Conservation (phyloP, 176 grass and related monocot species). For the Oryza brachyantha region DNA sequence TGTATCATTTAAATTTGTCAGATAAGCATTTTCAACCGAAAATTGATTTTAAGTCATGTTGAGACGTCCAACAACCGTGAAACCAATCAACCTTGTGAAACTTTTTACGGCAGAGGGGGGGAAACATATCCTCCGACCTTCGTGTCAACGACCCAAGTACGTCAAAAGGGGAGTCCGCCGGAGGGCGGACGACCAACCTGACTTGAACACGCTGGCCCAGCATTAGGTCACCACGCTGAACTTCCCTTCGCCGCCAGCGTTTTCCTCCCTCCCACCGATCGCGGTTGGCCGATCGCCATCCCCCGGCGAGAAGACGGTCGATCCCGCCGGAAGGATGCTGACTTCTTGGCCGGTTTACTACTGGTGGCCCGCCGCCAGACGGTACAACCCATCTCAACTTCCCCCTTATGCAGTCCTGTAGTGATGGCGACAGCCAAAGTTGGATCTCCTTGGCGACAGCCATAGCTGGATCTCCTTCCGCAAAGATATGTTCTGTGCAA, state of each 20-base stretch:
- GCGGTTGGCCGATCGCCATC: background rate
- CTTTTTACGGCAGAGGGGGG: no score
- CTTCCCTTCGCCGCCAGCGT: background rate
- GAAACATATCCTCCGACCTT: no score
- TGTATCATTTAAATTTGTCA: no score
- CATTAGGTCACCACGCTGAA: background rate
- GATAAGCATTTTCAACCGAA: no score
- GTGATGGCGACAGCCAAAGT: background rate
- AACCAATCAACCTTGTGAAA: no score
- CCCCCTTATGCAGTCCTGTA: background rate
- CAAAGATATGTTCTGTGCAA: background rate
- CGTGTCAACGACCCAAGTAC: no score
- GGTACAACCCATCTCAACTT: conserved; percentile 1
- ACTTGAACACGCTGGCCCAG: no score
- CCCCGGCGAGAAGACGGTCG: background rate
- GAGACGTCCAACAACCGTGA: no score
- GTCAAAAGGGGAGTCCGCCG: no score
- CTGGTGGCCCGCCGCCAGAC: background rate
- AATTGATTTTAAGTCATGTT: no score
- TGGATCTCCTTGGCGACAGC: no score
- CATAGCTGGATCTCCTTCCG: background rate
- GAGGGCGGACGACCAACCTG: no score
- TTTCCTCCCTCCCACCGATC: background rate
- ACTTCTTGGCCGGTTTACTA: background rate
- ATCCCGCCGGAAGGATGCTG: background rate